Conservation (phyloP, 1,284 basidiomycete species). For the Cryptococcus deneoformans region DNA sequence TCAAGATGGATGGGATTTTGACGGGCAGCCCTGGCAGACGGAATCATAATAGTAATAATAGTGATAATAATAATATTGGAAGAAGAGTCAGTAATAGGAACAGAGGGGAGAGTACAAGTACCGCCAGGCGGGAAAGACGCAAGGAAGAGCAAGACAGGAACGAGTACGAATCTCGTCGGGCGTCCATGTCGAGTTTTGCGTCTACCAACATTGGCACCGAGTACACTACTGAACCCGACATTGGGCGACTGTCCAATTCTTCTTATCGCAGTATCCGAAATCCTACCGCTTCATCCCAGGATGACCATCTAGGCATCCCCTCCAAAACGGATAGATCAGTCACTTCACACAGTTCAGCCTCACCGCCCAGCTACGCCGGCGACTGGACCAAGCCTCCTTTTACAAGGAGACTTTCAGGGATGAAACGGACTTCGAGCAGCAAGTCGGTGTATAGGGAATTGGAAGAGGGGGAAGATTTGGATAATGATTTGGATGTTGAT, state of each 20-base stretch:
- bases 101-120: constrained; percentile 1
- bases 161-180: constrained; percentile 15
- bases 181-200: constrained; percentile 23
- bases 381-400: constrained; percentile 1
- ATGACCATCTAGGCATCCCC: background rate
- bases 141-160: background rate
- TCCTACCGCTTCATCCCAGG: background rate
- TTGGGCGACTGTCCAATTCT: constrained; percentile 6
- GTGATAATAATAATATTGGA: background rate
- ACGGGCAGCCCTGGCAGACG: constrained; percentile 7
- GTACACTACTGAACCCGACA: constrained; percentile 1
- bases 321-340: background rate
- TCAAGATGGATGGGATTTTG: constrained; percentile 34
- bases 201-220: constrained; percentile 3
- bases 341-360: background rate
- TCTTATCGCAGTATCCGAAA: constrained; percentile 1
- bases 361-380: constrained; percentile 2
- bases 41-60: background rate
- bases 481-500: constrained; percentile 35
- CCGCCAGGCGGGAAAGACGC: background rate
- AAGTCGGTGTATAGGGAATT: constrained; percentile 16
- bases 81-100: background rate
- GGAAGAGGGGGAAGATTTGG: constrained; percentile 15
- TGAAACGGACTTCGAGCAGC: constrained; percentile 37
- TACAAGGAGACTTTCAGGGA: constrained; percentile 19